These are phyloP conservation scores for Medicago truncatula DNA, from an alignment of 306 rosid species.

Conservation along the genomic window DNA sequence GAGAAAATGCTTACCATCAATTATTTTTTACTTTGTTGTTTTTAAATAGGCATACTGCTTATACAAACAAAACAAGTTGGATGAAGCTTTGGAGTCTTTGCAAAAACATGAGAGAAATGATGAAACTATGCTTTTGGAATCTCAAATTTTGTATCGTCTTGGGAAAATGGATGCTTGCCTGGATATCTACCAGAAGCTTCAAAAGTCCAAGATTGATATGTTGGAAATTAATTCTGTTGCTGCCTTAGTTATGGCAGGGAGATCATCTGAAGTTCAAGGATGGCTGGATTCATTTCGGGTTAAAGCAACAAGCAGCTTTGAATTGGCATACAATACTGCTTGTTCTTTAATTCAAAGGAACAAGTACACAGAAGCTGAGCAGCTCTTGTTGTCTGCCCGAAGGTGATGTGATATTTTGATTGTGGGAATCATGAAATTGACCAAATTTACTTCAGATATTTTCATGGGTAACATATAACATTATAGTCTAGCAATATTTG, in stretches of 20 bases:
- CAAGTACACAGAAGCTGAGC: conserved; percentile 86
- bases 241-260: conserved; percentile 79
- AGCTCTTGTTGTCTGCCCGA: conserved; percentile 79
- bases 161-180: conserved; percentile 90
- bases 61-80: conserved; percentile 89
- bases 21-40: conserved; percentile 38
- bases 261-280: conserved; percentile 84
- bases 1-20: conserved; percentile 33
- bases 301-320: conserved; percentile 88
- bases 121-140: conserved; percentile 73
- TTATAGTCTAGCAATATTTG: background rate
- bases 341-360: conserved; percentile 79
- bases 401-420: conserved; percentile 58
- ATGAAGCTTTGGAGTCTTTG: conserved; percentile 80
- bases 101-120: conserved; percentile 64
- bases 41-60: conserved; percentile 88
- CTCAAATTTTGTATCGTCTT: conserved; percentile 88
- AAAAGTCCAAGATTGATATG: conserved; percentile 75
- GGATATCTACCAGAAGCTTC: conserved; percentile 90
- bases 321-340: conserved; percentile 91
- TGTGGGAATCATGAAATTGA: conserved; percentile 36
- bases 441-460: conserved; percentile 27
- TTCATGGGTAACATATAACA: background rate
- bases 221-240: conserved; percentile 88
- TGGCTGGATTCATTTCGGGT: conserved; percentile 72